phyloP scores from a whole-genome alignment of 495 filamentous ascomycete species.

The Penicillium paradoxum region DNA sequence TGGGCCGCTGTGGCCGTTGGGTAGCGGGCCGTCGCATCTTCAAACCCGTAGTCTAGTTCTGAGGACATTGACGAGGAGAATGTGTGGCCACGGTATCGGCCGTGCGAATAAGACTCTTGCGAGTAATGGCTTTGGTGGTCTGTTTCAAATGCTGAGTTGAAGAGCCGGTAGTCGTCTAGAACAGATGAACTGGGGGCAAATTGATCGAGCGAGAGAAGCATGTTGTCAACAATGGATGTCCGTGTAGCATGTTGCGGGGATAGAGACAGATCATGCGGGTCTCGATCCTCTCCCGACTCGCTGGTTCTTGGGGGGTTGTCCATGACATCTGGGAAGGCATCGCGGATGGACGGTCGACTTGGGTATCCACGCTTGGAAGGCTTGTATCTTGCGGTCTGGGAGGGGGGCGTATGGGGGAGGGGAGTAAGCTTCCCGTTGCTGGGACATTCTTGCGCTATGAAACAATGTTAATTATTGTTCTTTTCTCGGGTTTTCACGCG shows the following conservation, averaged over 20 bases:
- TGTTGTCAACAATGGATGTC: conserved; percentile 86
- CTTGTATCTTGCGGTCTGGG: conserved; percentile 30
- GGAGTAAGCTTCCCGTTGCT: conserved; percentile 27
- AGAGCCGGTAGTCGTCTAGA: conserved; percentile 40
- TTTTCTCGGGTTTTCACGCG: not conserved
- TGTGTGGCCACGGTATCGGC: conserved; percentile 54
- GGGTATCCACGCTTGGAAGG: conserved; percentile 27
- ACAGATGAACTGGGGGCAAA: conserved; percentile 48
- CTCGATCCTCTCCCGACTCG: conserved; percentile 50
- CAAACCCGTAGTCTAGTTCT: conserved; percentile 65
- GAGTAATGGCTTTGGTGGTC: conserved; percentile 24
- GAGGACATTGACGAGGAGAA: conserved; percentile 69
- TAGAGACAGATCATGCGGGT: conserved; percentile 86
- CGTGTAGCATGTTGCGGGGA: conserved; percentile 68
- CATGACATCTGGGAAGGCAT: conserved; percentile 48
- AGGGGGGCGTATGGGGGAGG: conserved; percentile 47
- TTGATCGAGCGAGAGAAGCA: conserved; percentile 85
- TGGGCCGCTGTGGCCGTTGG: conserved; percentile 44
- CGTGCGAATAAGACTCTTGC: conserved; percentile 24
- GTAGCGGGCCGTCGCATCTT: conserved; percentile 60
- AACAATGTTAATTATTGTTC: conserved; percentile 4
- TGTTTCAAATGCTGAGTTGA: conserved; percentile 37
- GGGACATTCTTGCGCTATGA: conserved; percentile 30
- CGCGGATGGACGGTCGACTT: conserved; percentile 37
- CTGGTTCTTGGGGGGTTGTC: conserved; percentile 39